Evolutionary conservation across 1,284 basidiomycete genomes (phyloP), one percentile per base, ranked within the genome.

Genomic region (Ceratobasidium sp.): DNA sequence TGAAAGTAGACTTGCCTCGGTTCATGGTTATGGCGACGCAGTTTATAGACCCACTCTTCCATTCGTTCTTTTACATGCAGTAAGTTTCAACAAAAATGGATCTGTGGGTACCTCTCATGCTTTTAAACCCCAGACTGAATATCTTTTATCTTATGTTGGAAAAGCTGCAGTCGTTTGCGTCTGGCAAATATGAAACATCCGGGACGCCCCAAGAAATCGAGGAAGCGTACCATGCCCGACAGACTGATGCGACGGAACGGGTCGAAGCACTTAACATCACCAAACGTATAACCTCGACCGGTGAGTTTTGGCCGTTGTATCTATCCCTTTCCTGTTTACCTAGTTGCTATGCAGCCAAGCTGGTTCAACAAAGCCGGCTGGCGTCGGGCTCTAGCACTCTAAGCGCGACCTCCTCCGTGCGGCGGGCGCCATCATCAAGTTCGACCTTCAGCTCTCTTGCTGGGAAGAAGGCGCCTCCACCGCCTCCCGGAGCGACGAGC

Each of bases 61-160:
- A 98, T 80, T 97, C 95, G 29, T 96, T 97, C 86, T 99, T 95
- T 87, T 99, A 98, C 83, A 98, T 99, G 97, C 96, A 98, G 95
- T 96, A 79, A 80, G 94, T 89, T 51, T 29, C 39, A 46, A 24
- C 19, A 48, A 19, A 41, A 11, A 37, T 16, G n/a, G 73, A 39
- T 8, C 29, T 8, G 16, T 16, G 54, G 22, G 8, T 29, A 37
- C 4, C 22, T 31, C 29, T 56, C 29, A 31, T 53, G 41, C 34
- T 49, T 9, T 62, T 62, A 5, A n/a, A 19, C 19, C 58, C 49
- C 75, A 96, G 92, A 82, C 84, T 97, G 78, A 98, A 98, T 83
- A 92, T 98, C 74, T 97, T 91, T 83, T 98, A 98, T 83, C 85
- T 97, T 75, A 90, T 98, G 81, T 86, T 97, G 76, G 97, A 98